phyloP scores from a whole-genome alignment of 169 alveolate species.

The Perkinsus olseni region DNA sequence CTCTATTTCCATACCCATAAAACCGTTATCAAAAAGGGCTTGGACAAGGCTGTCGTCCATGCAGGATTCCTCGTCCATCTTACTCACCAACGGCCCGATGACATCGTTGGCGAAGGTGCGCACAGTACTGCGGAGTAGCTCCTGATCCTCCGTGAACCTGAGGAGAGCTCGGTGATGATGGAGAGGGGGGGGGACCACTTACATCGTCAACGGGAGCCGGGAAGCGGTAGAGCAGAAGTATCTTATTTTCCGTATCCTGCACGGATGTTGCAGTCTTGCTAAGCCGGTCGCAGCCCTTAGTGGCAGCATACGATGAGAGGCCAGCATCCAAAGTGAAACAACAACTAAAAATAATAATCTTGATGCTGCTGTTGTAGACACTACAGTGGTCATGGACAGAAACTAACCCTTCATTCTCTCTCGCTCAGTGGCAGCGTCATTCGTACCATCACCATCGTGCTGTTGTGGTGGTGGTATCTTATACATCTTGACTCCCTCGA shows the following conservation, averaged over 20 bases:
- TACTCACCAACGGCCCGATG: constrained; percentile 11
- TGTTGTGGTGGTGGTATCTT: no score
- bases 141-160: not conserved
- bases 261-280: no score
- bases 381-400: no score
- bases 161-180: no score
- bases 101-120: not conserved
- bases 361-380: no score
- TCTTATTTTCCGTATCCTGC: no score
- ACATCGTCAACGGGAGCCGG: no score
- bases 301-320: no score
- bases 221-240: not conserved
- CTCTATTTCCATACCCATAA: constrained; percentile 21
- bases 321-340: not conserved
- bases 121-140: not conserved
- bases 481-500: not conserved
- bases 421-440: not conserved
- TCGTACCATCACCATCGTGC: not conserved
- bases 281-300: no score
- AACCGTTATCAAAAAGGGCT: constrained; percentile 18
- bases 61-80: constrained; percentile 24
- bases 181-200: no score
- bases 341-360: not conserved
- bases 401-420: not conserved
- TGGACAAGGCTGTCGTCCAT: constrained; percentile 9